Evolutionary conservation across 345 rosid species (phyloP), one percentile per base, ranked within the genome.

Genomic region (Erysimum cheiranthoides): DNA sequence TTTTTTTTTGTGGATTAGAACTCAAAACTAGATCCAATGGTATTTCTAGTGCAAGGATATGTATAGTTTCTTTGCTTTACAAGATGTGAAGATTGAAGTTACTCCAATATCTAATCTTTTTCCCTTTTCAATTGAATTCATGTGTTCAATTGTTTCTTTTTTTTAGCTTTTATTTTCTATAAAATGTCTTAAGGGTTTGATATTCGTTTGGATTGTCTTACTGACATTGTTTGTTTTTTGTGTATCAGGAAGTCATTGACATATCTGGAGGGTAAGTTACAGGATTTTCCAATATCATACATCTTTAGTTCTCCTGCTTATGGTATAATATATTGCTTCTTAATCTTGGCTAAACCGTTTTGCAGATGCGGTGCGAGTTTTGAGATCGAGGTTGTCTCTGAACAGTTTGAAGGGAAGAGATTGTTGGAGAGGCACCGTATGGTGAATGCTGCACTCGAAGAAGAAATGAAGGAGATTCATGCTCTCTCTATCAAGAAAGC

Each of bases 401-500:
- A 86, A 62, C 84, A 88, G 62, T 94, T 94, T 10, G 85, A 90
- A 80, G 98, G 97, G 81, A 94, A 94, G 90, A 82, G 96, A 78
- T 71, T 94, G 85, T 81, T 94, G 42, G 98, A 89, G 75, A 88
- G 98, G 86, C 97, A 90, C 66, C 82, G 97, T 42, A 72, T 89
- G 69, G 97, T 92, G 64, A 94, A 94, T 52, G 85, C 87, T 42
- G 93, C 96, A 11, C 81, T 94, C 30, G 91, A 85, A 65, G 95
- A 86, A 83, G 98, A 92, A 82, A 86, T 94, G 96, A 88, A 92
- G 76, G 76, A 94, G 83, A 94, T 94, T 68, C 99, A 94, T 73
- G 97, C 99, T 39, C 92, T 92, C 47, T 94, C 99, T 14, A 94
- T 94, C 3, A 89, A 85, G 86, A 94, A 90, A 86, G 90, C 92